phyloP scores from a whole-genome alignment of 2,329 filamentous ascomycete genomes.

The Sarocladium oryzae region DNA sequence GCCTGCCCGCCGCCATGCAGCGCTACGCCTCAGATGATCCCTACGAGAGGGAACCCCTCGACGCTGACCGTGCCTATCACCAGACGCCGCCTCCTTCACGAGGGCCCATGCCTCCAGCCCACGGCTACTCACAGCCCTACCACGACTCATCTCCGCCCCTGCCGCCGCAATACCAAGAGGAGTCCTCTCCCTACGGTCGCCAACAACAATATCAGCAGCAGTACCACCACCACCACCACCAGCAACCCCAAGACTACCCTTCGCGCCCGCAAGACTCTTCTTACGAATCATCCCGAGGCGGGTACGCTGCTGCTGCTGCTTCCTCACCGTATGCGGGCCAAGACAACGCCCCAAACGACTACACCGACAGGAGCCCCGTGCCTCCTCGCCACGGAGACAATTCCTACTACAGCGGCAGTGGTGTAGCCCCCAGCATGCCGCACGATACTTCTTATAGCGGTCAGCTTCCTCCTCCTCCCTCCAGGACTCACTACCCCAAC shows the following conservation, averaged over 20 bases:
- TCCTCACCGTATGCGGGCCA: not conserved
- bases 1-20: conserved; percentile 22
- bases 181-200: not conserved
- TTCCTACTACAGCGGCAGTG: conserved; percentile 16
- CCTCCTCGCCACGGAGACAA: conserved; percentile 19
- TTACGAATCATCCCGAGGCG: conserved; percentile 1
- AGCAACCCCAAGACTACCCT: not conserved
- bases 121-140: conserved; percentile 15
- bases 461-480: conserved; percentile 31
- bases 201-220: not conserved
- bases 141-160: conserved; percentile 13
- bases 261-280: conserved; percentile 1
- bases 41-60: conserved; percentile 30
- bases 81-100: conserved; percentile 10
- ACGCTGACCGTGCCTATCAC: conserved; percentile 14
- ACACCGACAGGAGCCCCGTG: conserved; percentile 8
- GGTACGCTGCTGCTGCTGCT: conserved; percentile 4
- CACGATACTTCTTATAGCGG: conserved; percentile 13
- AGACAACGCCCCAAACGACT: not conserved
- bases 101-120: conserved; percentile 16
- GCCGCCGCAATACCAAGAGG: conserved; percentile 18
- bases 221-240: not conserved
- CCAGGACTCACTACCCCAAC: conserved; percentile 20
- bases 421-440: conserved; percentile 9
- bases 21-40: conserved; percentile 23